A percentile compares a stretch with the other conserved stretches of the same genome.
These are phyloP conservation scores for Oryza brachyantha DNA, from an alignment of 176 grass and related monocot species.

Conservation along the genomic window DNA sequence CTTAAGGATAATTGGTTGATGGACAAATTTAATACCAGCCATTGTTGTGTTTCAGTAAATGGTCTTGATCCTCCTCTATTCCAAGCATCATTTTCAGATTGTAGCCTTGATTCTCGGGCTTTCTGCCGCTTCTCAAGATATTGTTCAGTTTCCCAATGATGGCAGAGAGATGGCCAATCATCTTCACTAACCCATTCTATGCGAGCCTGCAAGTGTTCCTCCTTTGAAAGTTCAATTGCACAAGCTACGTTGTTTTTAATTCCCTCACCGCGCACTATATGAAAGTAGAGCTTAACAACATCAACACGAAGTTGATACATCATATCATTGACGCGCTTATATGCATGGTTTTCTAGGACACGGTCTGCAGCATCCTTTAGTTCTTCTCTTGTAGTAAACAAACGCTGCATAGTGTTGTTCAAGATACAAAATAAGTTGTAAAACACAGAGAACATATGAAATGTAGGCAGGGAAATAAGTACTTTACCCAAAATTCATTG, in stretches of 20 bases:
- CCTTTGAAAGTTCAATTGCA: background rate
- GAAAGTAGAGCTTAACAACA: background rate
- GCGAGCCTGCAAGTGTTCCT: background rate
- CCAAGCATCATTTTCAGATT: background rate
- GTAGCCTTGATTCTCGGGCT: background rate
- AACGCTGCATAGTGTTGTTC: background rate
- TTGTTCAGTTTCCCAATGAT: background rate
- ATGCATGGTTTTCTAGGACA: background rate
- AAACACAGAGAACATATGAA: background rate
- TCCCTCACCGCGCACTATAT: background rate
- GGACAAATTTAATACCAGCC: background rate
- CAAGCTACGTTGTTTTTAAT: background rate
- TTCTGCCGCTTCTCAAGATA: background rate
- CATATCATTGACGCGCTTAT: background rate
- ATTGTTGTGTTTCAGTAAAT: background rate
- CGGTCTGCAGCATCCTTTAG: background rate
- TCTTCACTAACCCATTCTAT: background rate
- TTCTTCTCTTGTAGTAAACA: background rate
- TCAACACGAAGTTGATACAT: background rate
- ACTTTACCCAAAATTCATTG: too few species aligned
- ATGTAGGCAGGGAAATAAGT: too few species aligned
- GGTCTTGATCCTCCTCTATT: background rate
- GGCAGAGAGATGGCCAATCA: background rate
- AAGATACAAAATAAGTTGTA: background rate
- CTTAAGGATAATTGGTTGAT: background rate